Conservation (phyloP, 768 basidiomycete genomes). For the Glaciozyma martinii region DNA sequence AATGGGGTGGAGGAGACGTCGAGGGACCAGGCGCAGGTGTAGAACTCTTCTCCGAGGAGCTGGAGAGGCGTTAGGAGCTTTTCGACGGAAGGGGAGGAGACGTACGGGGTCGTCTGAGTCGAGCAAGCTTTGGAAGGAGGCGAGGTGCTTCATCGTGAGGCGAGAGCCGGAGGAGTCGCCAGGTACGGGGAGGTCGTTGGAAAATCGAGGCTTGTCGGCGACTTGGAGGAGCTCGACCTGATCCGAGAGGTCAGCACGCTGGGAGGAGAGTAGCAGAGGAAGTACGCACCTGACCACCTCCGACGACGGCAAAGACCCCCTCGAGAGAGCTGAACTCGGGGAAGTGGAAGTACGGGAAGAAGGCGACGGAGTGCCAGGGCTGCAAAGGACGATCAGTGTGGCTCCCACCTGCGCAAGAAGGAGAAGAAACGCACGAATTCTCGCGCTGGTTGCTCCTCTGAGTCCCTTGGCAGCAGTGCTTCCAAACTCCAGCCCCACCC, state of each 20-base stretch:
- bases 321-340: neutral
- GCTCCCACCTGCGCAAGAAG: neutral
- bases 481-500: neutral
- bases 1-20: neutral
- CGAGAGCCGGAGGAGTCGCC: neutral
- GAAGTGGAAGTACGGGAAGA: neutral
- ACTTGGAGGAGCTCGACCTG: neutral
- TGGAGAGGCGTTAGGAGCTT: neutral
- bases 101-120: neutral
- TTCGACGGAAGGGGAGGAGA: neutral
- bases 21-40: neutral
- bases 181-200: neutral
- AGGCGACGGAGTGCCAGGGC: neutral
- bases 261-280: neutral
- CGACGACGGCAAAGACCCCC: neutral
- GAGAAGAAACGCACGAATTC: neutral
- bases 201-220: neutral
- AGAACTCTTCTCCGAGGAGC: neutral
- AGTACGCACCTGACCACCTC: neutral
- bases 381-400: neutral
- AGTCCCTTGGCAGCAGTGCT: neutral
- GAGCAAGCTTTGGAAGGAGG: neutral
- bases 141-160: neutral
- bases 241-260: neutral
- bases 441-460: neutral